Evolutionary conservation across 164 flowering plant genomes (phyloP).

Genomic region (Aristolochia californica): DNA sequence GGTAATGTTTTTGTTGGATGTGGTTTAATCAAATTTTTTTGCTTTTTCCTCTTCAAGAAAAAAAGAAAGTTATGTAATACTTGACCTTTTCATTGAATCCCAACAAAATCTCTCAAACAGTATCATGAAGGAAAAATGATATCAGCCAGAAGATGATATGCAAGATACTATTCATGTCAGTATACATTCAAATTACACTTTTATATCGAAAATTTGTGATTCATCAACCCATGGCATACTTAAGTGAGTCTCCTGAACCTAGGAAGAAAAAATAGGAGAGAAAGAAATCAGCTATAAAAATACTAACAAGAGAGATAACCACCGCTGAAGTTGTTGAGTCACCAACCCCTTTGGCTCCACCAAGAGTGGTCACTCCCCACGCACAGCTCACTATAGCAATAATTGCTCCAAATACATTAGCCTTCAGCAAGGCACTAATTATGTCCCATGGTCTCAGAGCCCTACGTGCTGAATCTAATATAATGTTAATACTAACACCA

Average conservation of each 20-base stretch:
- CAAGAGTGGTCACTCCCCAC: slow-evolving; percentile 87
- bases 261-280: slow-evolving; percentile 80
- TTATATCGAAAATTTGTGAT: no score
- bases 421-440: slow-evolving; percentile 84
- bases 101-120: no score
- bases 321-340: slow-evolving; percentile 92
- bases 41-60: no score
- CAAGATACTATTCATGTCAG: no score
- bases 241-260: slow-evolving; percentile 83
- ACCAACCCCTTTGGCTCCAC: slow-evolving; percentile 96
- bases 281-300: slow-evolving; percentile 79
- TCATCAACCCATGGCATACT: slow-evolving; percentile 28
- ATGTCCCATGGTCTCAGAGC: slow-evolving; percentile 85
- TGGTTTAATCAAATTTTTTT: no score
- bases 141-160: no score
- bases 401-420: slow-evolving; percentile 74
- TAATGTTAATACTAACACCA: slow-evolving; percentile 76
- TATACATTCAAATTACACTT: no score
- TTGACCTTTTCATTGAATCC: no score
- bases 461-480: slow-evolving; percentile 72
- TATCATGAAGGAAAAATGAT: no score
- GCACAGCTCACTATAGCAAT: slow-evolving; percentile 81
- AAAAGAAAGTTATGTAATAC: no score
- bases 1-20: no score
- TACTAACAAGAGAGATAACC: slow-evolving; percentile 84